Evolutionary conservation across 768 basidiomycete species (phyloP).

Genomic region (Candolleomyces aberdarensis): DNA sequence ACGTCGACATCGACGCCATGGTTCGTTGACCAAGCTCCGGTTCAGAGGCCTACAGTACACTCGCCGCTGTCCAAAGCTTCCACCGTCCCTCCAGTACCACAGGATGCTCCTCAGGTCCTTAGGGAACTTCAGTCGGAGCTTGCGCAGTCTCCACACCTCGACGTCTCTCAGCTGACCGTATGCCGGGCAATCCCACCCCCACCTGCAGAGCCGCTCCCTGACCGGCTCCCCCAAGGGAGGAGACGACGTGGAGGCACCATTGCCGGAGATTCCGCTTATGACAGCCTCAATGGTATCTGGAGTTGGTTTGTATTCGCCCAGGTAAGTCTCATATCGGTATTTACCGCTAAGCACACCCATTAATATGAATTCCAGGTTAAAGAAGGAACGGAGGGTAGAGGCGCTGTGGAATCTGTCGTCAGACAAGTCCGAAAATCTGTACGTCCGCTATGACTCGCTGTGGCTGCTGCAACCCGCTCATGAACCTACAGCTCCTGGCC

Average conservation of each 20-base stretch:
- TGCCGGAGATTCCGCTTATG: slow-evolving; percentile 56
- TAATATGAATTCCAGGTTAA: slow-evolving; percentile 53
- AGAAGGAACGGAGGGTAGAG: slow-evolving; percentile 78
- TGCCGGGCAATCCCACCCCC: slow-evolving; percentile 46
- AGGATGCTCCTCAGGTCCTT: slow-evolving; percentile 48
- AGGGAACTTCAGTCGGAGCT: slow-evolving; percentile 57
- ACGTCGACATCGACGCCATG: slow-evolving; percentile 42
- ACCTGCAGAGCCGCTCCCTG: slow-evolving; percentile 60
- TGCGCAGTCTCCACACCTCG: slow-evolving; percentile 63
- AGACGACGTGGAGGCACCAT: slow-evolving; percentile 67
- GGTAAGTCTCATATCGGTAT: slow-evolving; percentile 30
- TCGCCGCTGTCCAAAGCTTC: slow-evolving; percentile 24
- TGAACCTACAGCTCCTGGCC: slow-evolving; percentile 47
- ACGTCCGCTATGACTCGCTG: slow-evolving; percentile 23
- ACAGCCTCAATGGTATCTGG: slow-evolving; percentile 60
- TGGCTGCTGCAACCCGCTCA: neutral
- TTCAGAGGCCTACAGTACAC: slow-evolving; percentile 5
- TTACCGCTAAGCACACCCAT: neutral
- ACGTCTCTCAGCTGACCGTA: slow-evolving; percentile 54
- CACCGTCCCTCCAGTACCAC: slow-evolving; percentile 41
- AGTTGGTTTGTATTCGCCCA: slow-evolving; percentile 74
- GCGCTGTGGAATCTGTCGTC: slow-evolving; percentile 73
- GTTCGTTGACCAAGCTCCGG: slow-evolving; percentile 58
- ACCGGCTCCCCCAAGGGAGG: slow-evolving; percentile 53
- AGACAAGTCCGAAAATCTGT: slow-evolving; percentile 69